Base-by-base conservation (phyloP, 768 basidiomycete species). In the Pleurotus sapidus region DNA sequence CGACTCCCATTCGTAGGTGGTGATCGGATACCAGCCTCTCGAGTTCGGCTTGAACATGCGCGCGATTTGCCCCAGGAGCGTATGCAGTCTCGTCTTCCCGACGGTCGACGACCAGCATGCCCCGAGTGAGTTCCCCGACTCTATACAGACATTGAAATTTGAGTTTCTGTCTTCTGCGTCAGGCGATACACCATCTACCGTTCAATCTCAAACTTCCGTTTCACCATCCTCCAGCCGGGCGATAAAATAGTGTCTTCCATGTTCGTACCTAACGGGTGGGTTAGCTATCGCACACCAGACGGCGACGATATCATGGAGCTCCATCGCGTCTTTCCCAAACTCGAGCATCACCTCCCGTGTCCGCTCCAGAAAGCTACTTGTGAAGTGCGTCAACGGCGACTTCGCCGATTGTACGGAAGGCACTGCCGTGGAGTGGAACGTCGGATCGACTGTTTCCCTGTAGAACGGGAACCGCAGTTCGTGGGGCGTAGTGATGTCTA, bases 301-400 rank as follows among this genome's bases (percentile, higher is more conserved):
- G 2, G 92, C 90, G 9, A 87, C 86, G 46, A 94, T 89, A 63
- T 98, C 95, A 64, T 98, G 95, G 56, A 95, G 78, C 72, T 95
- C 91, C 83, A 97, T 82, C 4, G 82, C 88, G 66, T 95, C 93
- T 59, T 88, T 85, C 6, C 93, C 93, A 59, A 84, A 93, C 49
- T 77, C 64, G n/a, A 84, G 57, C 88, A 95, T 93, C 50, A 94
- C 72, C 60, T 86, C 86, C 34, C 90, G 74, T 3, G 90, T 83
- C 45, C 84, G 80, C 66, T 89, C 85, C 1, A 94, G 73, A 72
- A 96, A 85, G 4, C 90, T 79, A 62, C 88, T 88, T 5, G 91
- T 91, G 66, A 95, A 91, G 67, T 92, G 88, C 5, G 74, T 72
- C 12, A 95, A 62, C 1, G 87, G 88, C 2, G 79, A 53, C 71